Evolutionary conservation across 2,329 filamentous ascomycete genomes (phyloP).

Genomic region (Colletotrichum orbiculare): DNA sequence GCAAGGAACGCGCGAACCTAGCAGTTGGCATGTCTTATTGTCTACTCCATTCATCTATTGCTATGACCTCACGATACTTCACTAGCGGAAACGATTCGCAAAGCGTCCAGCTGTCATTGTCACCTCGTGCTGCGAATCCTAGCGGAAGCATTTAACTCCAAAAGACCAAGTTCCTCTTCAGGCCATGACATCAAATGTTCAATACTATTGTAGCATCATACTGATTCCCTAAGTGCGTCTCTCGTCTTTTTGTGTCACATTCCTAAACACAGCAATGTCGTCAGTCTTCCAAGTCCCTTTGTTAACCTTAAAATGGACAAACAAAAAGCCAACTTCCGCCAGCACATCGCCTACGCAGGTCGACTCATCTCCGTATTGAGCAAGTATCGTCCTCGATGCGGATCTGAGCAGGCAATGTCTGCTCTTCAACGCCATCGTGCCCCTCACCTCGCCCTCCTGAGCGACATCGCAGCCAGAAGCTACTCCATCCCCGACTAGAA

Average conservation of each 20-base stretch:
- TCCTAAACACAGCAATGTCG: neutral
- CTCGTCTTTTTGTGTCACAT: fast-evolving
- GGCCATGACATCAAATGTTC: neutral
- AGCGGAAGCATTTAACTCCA: neutral
- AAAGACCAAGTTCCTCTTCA: neutral
- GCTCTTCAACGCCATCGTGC: neutral
- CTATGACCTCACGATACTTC: too few species aligned
- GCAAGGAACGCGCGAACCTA: too few species aligned
- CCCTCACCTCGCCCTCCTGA: neutral
- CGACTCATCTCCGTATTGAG: too few species aligned
- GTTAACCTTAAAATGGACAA: too few species aligned
- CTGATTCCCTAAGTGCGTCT: neutral
- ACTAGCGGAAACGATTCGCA: too few species aligned
- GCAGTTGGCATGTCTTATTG: neutral
- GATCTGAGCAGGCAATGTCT: neutral
- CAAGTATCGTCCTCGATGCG: neutral
- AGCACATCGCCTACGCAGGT: too few species aligned
- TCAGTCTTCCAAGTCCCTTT: neutral
- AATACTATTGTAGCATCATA: neutral
- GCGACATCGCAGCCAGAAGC: neutral
- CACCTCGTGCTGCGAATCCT: neutral
- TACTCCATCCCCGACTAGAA: neutral
- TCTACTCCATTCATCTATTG: too few species aligned
- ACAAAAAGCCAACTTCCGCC: too few species aligned
- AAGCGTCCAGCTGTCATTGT: too few species aligned